Evolutionary conservation across 2,329 filamentous ascomycete genomes (phyloP), one percentile per base, ranked within the genome.

Genomic region (Diaporthe aspalathi): DNA sequence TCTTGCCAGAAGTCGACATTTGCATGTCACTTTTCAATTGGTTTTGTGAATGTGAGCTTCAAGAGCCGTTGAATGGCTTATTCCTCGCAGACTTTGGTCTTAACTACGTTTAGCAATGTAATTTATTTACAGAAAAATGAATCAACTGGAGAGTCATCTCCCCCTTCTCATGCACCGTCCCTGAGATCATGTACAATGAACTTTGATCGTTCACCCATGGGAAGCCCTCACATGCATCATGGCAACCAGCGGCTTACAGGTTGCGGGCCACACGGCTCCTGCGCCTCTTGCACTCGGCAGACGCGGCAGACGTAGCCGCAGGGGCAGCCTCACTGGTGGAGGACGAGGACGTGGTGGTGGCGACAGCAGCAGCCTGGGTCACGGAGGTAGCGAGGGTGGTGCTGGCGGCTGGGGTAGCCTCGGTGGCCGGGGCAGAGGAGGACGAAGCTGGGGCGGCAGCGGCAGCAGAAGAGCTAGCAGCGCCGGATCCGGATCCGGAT

Each of bases 221-320:
- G 17, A 16, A 20, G 52, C 40, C n/a, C 27, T n/a, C 38, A 27
- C 22, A 6, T 24, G 7, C 27, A 40, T 40, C 32, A 3, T 24
- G 7, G n/a, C 63, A 53, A 20, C 9, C 16, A 11, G 6, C 12
- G 7, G 22, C 53, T 38, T 68, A 47, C 45, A 57, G 35, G 27
- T 68, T 49, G 35, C 47, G 43, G 14, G 67, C 27, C 11, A 49
- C 9, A 1, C 67, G 53, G 29, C 29, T 32, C 1, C 53, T 35
- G 20, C 67, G 67, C 43, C 67, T 68, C 29, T 68, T 68, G 53
- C 67, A 68, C 43, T 54, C 53, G 16, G 67, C 66, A 27, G 66
- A 11, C 3, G 29, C 17, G 9, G 27, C 17, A 17, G 67, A 60
- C 40, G 67, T 49, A 4, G 53, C 32, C 6, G 52, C 53, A 8